Base-by-base conservation (phyloP, 2,329 filamentous ascomycete genomes). In the Aspergillus sp. region DNA sequence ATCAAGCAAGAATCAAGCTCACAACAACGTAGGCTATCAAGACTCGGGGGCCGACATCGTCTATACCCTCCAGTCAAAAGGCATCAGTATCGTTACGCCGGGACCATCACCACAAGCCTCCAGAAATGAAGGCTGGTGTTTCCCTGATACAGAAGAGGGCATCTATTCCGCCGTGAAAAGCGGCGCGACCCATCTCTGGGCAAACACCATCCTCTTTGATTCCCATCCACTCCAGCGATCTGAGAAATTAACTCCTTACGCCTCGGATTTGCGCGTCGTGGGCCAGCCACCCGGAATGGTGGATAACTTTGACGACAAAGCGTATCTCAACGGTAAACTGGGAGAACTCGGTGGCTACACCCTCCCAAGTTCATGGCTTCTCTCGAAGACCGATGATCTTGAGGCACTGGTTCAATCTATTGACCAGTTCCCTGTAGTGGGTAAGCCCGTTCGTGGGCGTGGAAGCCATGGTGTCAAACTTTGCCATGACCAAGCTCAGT, bases 221-320 rank as follows among this genome's bases (percentile, higher is more conserved):
- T 64, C 67, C 0, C 75, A 78, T 55, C 74, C 75, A 2, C 61
- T 78, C 0, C 75, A 79, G 48, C 64, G 50, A 0, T 76, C 73
- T 0, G 19, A 54, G 1, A 51, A 46, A 2, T 53, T 77, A 5
- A 53, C 57, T 1, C 41, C 53, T 6, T 57, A 64, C 37, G 57
- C 64, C 5, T 55, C 66, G 7, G 37, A 78, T 0, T 60, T 41
- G 15, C 38, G 54, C 4, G 57, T 78, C 0, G 57, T 78, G 4
- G 74, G 74, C 2, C 75, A 79, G 45, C 70, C 73, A 0, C 74
- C 75, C 0, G 53, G 63, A 3, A 57, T 75, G 5, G 74, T 77
- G 0, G 72, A 79, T 45, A 61, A 63, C 4, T 78, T 73, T 53
- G 75, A 79, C 49, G 74, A 78, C 55, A 80, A 81, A 54, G 63